phyloP scores from a whole-genome alignment of 1,284 basidiomycete genomes.

The Rhodotorula sp. region DNA sequence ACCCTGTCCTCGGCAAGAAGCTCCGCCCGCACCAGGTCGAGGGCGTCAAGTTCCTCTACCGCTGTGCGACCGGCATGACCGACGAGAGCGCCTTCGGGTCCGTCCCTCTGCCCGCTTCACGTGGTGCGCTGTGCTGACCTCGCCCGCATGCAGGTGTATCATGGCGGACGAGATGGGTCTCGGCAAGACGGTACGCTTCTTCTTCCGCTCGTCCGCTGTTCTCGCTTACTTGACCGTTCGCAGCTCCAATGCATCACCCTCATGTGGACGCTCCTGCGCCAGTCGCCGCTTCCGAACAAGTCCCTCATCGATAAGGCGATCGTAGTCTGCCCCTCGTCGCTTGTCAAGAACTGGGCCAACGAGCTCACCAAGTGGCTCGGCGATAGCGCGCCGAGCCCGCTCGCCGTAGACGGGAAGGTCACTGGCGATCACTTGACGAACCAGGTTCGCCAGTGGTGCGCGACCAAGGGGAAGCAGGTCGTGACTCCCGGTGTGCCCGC shows the following conservation, averaged over 20 bases:
- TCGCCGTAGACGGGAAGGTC: slow-evolving; percentile 89
- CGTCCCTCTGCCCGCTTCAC: slow-evolving; percentile 12
- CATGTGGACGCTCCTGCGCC: slow-evolving; percentile 95
- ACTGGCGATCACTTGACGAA: slow-evolving; percentile 75
- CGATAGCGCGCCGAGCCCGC: slow-evolving; percentile 71
- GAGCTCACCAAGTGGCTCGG: slow-evolving; percentile 96
- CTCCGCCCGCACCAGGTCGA: slow-evolving; percentile 97
- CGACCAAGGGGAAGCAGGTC: slow-evolving; percentile 79
- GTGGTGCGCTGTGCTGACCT: too few species aligned
- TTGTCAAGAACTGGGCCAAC: slow-evolving; percentile 99
- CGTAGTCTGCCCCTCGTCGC: slow-evolving; percentile 93
- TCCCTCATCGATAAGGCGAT: slow-evolving; percentile 95
- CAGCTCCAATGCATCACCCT: slow-evolving; percentile 89
- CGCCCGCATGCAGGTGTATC: slow-evolving; percentile 64
- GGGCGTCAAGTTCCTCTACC: slow-evolving; percentile 97
- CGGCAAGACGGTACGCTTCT: slow-evolving; percentile 56
- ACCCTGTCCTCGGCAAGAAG: slow-evolving; percentile 81
- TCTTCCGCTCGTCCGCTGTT: rapidly evolving
- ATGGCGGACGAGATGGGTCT: slow-evolving; percentile 99
- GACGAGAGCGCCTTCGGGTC: slow-evolving; percentile 85
- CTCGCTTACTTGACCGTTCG: background rate
- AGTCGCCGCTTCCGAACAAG: slow-evolving; percentile 84
- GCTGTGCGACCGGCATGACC: slow-evolving; percentile 89
- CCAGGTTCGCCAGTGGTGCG: slow-evolving; percentile 81
- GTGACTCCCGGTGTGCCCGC: slow-evolving; percentile 73